Base-by-base conservation (phyloP, 148 eudicot species). In the Camellia japonica region DNA sequence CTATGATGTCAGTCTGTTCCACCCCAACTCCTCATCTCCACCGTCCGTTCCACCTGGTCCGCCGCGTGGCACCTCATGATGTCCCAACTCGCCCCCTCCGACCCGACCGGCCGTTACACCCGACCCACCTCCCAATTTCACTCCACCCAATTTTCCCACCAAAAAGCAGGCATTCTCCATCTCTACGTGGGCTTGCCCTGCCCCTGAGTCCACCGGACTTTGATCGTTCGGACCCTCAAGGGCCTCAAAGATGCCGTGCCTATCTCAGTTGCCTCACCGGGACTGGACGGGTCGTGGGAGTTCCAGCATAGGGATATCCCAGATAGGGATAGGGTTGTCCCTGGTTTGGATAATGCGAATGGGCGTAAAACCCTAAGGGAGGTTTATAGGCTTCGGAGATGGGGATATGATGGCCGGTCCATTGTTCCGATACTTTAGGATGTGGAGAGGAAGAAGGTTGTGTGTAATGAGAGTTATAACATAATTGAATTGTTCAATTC, bases 351-450 rank as follows among this genome's bases (percentile, higher is more conserved):
- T 79, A 76, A 80, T 82, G 97, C 84, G 0, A 90, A 93, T 74
- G 91, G 98, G 70, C 82, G 89, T 78, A 76, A 71, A 64, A 95
- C 84, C 52, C 77, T 95, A 75, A 92, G 88, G 77, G 90, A 93
- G 87, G 95, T 95, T 77, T 95, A 95, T 82, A 87, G 81, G 82
- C 78, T 89, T 20, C 82, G 90, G 78, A 23, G 69, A 7, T 94
- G 90, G 3, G 99, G 97, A 67, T 95, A 93, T 82, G 81, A 80
- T 16, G 99, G 99, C 58, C 78, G 97, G 83, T 85, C 85, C 3
- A 92, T 97, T 18, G 99, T 95, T n/a, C 99, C 99, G 3, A 90
- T 95, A 97, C 85, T 95, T 65, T 95, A 97, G 99, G 93, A 95
- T 84, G 84, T 68, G 75, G 85, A 81, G 62, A 82, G 51, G 38